Percentiles rank a stretch among this genome's conserved stretches.
These are phyloP conservation scores for Aspergillus steynii DNA, from an alignment of 495 filamentous ascomycete genomes.

Conservation along the genomic window DNA sequence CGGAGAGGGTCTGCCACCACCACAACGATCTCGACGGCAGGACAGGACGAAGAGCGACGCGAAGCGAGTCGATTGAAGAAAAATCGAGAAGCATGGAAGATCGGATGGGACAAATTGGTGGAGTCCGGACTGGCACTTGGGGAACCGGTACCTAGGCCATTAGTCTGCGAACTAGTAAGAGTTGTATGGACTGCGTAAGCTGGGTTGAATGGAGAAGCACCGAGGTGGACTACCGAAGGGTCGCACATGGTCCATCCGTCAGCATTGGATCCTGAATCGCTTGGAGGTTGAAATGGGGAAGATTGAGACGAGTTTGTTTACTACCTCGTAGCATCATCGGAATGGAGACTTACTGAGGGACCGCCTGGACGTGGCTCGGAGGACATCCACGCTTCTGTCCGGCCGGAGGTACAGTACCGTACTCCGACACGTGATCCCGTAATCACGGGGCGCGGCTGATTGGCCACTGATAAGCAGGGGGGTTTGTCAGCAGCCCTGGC, in stretches of 20 bases:
- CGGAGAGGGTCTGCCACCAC: constrained; percentile 16
- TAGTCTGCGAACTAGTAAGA: constrained; percentile 5
- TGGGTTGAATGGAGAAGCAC: neutral
- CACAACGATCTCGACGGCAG: constrained; percentile 3
- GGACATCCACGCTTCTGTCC: no score
- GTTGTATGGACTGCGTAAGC: constrained; percentile 1
- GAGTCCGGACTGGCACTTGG: constrained; percentile 16
- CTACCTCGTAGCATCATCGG: no score
- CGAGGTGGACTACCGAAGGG: neutral
- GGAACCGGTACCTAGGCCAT: constrained; percentile 8
- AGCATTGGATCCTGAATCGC: neutral
- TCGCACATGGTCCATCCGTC: neutral
- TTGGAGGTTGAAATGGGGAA: no score
- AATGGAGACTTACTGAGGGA: no score
- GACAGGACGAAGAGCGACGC: constrained; percentile 1
- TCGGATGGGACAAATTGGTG: constrained; percentile 22
- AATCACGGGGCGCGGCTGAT: constrained; percentile 2
- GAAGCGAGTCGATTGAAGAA: neutral
- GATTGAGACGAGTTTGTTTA: no score
- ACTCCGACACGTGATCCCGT: constrained; percentile 14
- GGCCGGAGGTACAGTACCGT: constrained; percentile 10
- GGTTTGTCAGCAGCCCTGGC: neutral
- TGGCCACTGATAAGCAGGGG: constrained; percentile 19
- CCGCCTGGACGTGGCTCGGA: no score
- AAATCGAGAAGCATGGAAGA: constrained; percentile 12